Evolutionary conservation across 2,329 filamentous ascomycete genomes (phyloP).

Genomic region (Penicillium sp.): DNA sequence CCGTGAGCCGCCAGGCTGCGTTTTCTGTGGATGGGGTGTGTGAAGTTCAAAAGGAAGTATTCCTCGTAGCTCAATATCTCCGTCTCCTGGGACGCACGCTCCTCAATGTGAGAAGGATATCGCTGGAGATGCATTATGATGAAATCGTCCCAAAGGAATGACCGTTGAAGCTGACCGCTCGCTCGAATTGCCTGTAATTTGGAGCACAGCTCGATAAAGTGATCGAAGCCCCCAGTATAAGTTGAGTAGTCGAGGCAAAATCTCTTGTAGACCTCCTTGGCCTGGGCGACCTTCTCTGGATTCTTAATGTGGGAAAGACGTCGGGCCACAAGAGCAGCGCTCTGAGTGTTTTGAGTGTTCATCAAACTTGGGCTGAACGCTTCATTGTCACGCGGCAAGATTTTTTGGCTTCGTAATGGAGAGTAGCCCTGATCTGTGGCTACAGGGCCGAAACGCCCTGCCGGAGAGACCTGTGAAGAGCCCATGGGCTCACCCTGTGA

Average conservation of each 20-base stretch:
- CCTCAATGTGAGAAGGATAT: constrained; percentile 36
- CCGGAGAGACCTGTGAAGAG: constrained; percentile 4
- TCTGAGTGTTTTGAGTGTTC: constrained; percentile 7
- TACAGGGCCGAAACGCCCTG: constrained; percentile 16
- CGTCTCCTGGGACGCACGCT: constrained; percentile 24
- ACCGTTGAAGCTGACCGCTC: constrained; percentile 31
- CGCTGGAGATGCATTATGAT: constrained; percentile 40
- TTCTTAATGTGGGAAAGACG: constrained; percentile 23
- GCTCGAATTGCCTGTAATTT: constrained; percentile 35
- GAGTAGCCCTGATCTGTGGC: constrained; percentile 9
- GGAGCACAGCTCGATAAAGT: constrained; percentile 41
- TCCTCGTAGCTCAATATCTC: constrained; percentile 36
- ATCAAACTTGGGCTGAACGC: neutral
- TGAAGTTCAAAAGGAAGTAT: constrained; percentile 38
- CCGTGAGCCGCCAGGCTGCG: constrained; percentile 35
- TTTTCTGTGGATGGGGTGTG: constrained; percentile 34
- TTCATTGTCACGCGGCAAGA: neutral
- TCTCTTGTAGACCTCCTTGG: constrained; percentile 32
- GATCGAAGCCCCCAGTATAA: constrained; percentile 38
- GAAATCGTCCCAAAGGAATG: constrained; percentile 48
- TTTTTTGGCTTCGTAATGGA: constrained; percentile 7
- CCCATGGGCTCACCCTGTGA: constrained; percentile 1
- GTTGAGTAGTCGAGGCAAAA: constrained; percentile 41
- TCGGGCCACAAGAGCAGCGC: constrained; percentile 18
- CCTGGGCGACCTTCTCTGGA: constrained; percentile 19